phyloP scores from a whole-genome alignment of 441 rosid genomes.

The Adansonia rubrostipa region DNA sequence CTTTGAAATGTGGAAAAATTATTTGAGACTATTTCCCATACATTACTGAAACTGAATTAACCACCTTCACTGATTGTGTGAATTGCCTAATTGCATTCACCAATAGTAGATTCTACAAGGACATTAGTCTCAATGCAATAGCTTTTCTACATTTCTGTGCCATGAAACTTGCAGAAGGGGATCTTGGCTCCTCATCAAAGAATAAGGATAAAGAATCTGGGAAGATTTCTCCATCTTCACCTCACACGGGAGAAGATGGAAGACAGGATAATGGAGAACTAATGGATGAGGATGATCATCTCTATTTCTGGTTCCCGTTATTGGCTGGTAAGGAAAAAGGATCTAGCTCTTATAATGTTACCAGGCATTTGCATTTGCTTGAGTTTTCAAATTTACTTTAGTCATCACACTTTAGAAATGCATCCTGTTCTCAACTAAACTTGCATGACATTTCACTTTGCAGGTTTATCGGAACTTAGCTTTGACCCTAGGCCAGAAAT shows the following conservation, averaged over 20 bases:
- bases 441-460: slow-evolving; percentile 22
- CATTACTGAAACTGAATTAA: slow-evolving; percentile 99
- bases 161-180: slow-evolving; percentile 96
- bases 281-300: slow-evolving; percentile 74
- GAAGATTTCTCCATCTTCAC: slow-evolving; percentile 60
- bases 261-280: slow-evolving; percentile 73
- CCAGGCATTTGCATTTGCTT: slow-evolving; percentile 11
- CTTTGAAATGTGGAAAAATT: slow-evolving; percentile 96
- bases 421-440: slow-evolving; percentile 24
- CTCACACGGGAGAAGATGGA: slow-evolving; percentile 57
- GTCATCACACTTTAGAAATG: neutral
- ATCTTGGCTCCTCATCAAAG: slow-evolving; percentile 70
- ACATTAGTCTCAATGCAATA: slow-evolving; percentile 93
- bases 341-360: slow-evolving; percentile 24
- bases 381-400: slow-evolving; percentile 13
- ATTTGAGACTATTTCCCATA: slow-evolving; percentile 97
- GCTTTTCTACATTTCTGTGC: slow-evolving; percentile 97
- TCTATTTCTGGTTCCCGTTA: slow-evolving; percentile 96
- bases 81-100: slow-evolving; percentile 98
- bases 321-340: slow-evolving; percentile 75
- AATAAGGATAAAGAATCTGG: slow-evolving; percentile 75
- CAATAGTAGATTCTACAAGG: slow-evolving; percentile 92
- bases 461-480: slow-evolving; percentile 99
- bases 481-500: slow-evolving; percentile 99
- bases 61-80: slow-evolving; percentile 98